A percentile compares a stretch with the other conserved stretches of the same genome.
phyloP scores from a whole-genome alignment of 495 filamentous ascomycete genomes.

The Elaphomyces granulatus region DNA sequence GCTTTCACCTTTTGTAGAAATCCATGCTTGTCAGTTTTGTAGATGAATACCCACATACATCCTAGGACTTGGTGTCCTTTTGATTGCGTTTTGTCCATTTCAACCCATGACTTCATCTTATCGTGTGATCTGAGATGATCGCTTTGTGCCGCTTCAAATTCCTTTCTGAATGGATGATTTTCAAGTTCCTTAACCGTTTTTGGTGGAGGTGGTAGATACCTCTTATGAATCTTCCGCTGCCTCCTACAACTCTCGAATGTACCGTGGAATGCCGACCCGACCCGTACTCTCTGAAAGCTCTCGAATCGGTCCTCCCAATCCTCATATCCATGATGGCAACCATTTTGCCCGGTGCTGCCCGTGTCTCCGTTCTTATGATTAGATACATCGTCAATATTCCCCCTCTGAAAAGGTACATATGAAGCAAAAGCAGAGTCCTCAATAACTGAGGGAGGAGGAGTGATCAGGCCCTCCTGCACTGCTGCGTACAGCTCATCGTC shows the following conservation, averaged over 20 bases:
- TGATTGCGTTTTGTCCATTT: neutral
- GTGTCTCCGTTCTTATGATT: neutral
- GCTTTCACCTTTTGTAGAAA: neutral
- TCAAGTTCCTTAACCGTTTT: neutral
- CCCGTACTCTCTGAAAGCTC: neutral
- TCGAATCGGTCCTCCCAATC: neutral
- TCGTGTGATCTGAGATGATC: neutral
- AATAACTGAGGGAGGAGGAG: neutral
- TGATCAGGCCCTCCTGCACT: neutral
- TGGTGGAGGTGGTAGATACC: neutral
- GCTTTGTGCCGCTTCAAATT: neutral
- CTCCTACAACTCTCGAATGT: neutral
- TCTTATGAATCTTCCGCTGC: neutral
- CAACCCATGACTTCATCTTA: neutral
- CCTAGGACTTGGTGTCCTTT: too few relatives aligned
- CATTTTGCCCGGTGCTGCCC: neutral
- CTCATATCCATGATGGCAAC: neutral
- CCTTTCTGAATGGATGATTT: neutral
- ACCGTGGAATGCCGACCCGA: neutral
- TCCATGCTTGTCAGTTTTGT: too few relatives aligned
- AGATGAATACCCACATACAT: too few relatives aligned
- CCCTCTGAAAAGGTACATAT: too few relatives aligned
- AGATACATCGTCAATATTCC: neutral
- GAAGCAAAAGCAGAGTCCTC: too few relatives aligned
- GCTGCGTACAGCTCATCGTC: neutral